Conservation (phyloP, 305 asterid species). For the Striga hermonthica region DNA sequence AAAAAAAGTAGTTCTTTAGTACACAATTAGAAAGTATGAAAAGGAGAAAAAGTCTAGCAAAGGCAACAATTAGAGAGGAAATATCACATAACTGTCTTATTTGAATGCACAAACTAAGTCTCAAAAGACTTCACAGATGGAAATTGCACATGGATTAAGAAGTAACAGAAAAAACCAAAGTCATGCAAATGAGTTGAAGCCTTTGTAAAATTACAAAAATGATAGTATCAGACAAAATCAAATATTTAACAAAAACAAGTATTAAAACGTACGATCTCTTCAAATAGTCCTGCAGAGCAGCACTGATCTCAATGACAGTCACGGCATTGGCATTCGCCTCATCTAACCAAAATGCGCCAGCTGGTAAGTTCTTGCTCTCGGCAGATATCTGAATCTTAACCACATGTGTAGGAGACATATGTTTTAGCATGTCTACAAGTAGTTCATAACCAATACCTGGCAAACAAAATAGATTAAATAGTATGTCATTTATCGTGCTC, state of each 20-base stretch:
- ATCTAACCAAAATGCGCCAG: slow-evolving; percentile 78
- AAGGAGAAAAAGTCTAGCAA: background rate
- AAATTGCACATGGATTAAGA: slow-evolving; percentile 7
- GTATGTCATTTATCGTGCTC: slow-evolving; percentile 14
- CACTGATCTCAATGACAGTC: slow-evolving; percentile 57
- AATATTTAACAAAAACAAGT: slow-evolving; percentile 12
- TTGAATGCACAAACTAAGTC: slow-evolving; percentile 5
- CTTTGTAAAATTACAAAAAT: background rate
- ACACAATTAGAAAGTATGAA: no score
- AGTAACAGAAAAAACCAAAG: slow-evolving; percentile 9
- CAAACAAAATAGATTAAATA: slow-evolving; percentile 29
- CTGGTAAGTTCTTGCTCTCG: slow-evolving; percentile 71
- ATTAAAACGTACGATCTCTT: slow-evolving; percentile 66
- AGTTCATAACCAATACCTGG: slow-evolving; percentile 87
- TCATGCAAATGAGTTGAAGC: slow-evolving; percentile 1
- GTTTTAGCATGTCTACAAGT: slow-evolving; percentile 70
- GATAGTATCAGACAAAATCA: slow-evolving; percentile 5
- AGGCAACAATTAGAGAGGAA: background rate
- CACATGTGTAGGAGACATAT: slow-evolving; percentile 76
- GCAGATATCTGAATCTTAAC: slow-evolving; percentile 67
- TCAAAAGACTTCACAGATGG: background rate
- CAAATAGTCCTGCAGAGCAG: slow-evolving; percentile 70
- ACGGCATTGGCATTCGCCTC: slow-evolving; percentile 42
- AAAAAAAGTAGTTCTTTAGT: no score
- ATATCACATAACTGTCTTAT: background rate